Evolutionary conservation across 768 basidiomycete genomes (phyloP).

Genomic region (Lentinula aciculospora): DNA sequence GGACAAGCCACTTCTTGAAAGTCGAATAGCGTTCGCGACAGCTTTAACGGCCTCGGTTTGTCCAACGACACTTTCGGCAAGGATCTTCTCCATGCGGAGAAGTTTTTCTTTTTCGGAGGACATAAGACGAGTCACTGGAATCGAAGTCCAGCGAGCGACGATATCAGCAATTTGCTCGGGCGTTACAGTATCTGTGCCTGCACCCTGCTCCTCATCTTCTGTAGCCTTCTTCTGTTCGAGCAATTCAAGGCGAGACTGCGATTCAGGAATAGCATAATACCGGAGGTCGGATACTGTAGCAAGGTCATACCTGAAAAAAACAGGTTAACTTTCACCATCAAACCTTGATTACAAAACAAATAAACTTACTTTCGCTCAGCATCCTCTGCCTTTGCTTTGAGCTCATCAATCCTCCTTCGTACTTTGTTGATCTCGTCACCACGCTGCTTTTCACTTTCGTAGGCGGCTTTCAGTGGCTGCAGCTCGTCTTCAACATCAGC

Average conservation of each 20-base stretch:
- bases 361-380: slow-evolving; percentile 62
- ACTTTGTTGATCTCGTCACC: slow-evolving; percentile 76
- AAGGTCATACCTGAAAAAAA: slow-evolving; percentile 50
- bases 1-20: slow-evolving; percentile 91
- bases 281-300: slow-evolving; percentile 81
- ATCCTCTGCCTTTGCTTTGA: slow-evolving; percentile 88
- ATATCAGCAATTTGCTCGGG: slow-evolving; percentile 93
- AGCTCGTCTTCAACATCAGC: slow-evolving; percentile 84
- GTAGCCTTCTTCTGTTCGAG: slow-evolving; percentile 69
- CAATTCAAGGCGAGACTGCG: slow-evolving; percentile 64
- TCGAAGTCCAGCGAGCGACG: slow-evolving; percentile 88
- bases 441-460: slow-evolving; percentile 80
- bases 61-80: slow-evolving; percentile 76
- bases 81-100: slow-evolving; percentile 78
- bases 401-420: slow-evolving; percentile 81
- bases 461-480: slow-evolving; percentile 74
- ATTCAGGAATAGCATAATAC: slow-evolving; percentile 89
- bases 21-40: slow-evolving; percentile 88
- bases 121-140: slow-evolving; percentile 83
- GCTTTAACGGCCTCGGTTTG: slow-evolving; percentile 90
- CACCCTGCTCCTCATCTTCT: slow-evolving; percentile 56
- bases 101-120: slow-evolving; percentile 91
- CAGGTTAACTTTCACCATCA: too few species aligned
- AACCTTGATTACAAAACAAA: slow-evolving; percentile 1
- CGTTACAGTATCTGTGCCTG: slow-evolving; percentile 66